Evolutionary conservation across 176 grass and related monocot genomes (phyloP).

Genomic region (Zea mays): DNA sequence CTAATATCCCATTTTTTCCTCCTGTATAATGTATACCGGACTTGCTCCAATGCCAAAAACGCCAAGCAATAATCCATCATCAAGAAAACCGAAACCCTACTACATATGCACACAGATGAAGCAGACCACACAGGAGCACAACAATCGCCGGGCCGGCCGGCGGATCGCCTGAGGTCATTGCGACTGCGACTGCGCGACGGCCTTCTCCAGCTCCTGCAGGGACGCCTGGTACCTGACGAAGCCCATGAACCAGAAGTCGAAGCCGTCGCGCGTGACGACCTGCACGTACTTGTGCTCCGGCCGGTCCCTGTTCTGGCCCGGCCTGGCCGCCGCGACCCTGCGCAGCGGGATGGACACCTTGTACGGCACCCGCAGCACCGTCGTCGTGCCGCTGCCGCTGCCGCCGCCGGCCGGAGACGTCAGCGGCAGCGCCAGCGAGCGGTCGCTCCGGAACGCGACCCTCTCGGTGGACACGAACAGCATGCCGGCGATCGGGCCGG

Average conservation of each 20-base stretch:
- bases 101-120: conserved; percentile 43
- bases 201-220: background rate
- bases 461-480: conserved; percentile 67
- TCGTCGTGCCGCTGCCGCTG: background rate
- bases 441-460: conserved; percentile 71
- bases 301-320: too few relatives aligned
- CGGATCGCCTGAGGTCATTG: conserved; percentile 34
- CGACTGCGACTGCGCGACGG: conserved; percentile 42
- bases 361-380: background rate
- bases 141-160: background rate
- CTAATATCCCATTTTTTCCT: conserved; percentile 25
- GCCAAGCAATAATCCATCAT: conserved; percentile 53
- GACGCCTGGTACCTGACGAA: too few relatives aligned
- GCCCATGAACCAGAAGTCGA: too few relatives aligned
- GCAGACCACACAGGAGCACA: background rate
- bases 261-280: too few relatives aligned
- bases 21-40: conserved; percentile 42
- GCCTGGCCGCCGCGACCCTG: too few relatives aligned
- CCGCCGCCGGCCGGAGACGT: conserved; percentile 37
- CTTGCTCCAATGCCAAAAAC: conserved; percentile 55
- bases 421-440: conserved; percentile 54
- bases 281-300: too few relatives aligned
- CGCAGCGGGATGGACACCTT: too few relatives aligned
- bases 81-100: conserved; percentile 21
- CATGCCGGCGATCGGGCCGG: conserved; percentile 72